Percentiles rank a stretch among this genome's conserved stretches.
These are phyloP conservation scores for Tephrocybe sp. DNA, from an alignment of 768 basidiomycete species.

Conservation along the genomic window DNA sequence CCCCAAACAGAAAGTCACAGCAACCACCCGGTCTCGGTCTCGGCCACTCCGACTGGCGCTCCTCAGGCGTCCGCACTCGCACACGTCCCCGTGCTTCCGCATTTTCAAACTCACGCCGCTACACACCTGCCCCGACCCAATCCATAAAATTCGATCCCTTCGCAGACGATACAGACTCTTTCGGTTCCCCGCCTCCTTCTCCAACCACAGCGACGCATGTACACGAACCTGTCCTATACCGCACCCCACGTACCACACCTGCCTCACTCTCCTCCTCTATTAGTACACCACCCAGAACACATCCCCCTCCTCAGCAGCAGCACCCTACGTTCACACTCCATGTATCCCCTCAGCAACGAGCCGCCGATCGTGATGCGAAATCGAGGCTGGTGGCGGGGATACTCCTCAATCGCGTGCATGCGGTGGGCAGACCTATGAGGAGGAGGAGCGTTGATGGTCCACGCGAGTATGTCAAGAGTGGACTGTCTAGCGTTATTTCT, in stretches of 20 bases:
- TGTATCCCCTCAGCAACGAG: background rate
- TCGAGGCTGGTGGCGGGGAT: slow-evolving; percentile 58
- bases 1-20: slow-evolving; percentile 8
- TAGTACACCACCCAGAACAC: no score
- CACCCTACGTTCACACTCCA: background rate
- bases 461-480: slow-evolving; percentile 49
- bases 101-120: slow-evolving; percentile 6
- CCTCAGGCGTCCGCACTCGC: slow-evolving; percentile 6
- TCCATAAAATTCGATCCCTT: slow-evolving; percentile 21
- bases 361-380: slow-evolving; percentile 14
- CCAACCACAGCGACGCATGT: background rate
- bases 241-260: slow-evolving; percentile 2
- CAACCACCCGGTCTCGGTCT: slow-evolving; percentile 21
- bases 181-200: background rate
- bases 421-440: slow-evolving; percentile 49
- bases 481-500: slow-evolving; percentile 48
- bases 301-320: background rate
- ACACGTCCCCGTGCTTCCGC: slow-evolving; percentile 6
- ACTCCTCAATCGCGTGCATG: slow-evolving; percentile 50
- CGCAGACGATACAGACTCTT: slow-evolving; percentile 13
- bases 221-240: slow-evolving; percentile 5
- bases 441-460: slow-evolving; percentile 27
- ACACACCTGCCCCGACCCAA: background rate
- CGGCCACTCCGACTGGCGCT: background rate
- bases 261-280: background rate